Evolutionary conservation across 2,329 filamentous ascomycete species (phyloP).

Genomic region (Teratosphaeria viscida): DNA sequence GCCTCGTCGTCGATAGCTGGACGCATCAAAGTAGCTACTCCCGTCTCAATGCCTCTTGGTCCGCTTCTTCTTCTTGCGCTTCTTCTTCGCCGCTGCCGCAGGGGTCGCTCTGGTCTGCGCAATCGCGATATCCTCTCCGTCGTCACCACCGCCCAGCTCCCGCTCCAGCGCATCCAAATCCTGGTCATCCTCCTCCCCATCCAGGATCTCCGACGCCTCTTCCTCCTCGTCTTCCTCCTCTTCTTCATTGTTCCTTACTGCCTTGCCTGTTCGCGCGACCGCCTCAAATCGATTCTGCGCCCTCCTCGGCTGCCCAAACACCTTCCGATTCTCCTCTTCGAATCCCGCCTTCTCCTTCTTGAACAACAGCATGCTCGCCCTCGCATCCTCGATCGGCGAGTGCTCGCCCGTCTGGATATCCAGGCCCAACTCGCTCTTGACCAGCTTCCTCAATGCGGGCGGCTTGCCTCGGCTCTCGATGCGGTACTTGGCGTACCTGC

Average conservation of each 20-base stretch:
- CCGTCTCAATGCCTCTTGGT: not conserved
- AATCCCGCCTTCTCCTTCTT: conserved; percentile 73
- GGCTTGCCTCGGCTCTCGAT: conserved; percentile 58
- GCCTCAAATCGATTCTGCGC: not conserved
- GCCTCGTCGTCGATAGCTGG: too few species aligned
- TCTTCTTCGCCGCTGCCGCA: not conserved
- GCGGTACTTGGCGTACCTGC: conserved; percentile 63
- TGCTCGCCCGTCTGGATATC: conserved; percentile 52
- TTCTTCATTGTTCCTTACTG: not conserved
- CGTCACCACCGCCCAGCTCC: not conserved
- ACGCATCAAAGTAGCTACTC: not conserved
- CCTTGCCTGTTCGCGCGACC: not conserved
- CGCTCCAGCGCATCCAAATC: not conserved
- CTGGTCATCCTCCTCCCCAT: not conserved
- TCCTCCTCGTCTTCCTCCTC: not conserved
- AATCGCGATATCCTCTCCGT: not conserved
- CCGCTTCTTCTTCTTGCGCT: not conserved
- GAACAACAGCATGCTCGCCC: conserved; percentile 84
- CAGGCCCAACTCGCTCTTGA: conserved; percentile 46
- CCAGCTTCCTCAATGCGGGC: conserved; percentile 54
- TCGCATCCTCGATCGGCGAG: conserved; percentile 63
- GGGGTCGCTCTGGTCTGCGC: not conserved
- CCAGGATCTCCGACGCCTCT: not conserved
- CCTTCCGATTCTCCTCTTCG: conserved; percentile 66
- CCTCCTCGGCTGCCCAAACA: conserved; percentile 38